Base-by-base conservation (phyloP, 176 grass and related monocot species). In the Cocos nucifera region DNA sequence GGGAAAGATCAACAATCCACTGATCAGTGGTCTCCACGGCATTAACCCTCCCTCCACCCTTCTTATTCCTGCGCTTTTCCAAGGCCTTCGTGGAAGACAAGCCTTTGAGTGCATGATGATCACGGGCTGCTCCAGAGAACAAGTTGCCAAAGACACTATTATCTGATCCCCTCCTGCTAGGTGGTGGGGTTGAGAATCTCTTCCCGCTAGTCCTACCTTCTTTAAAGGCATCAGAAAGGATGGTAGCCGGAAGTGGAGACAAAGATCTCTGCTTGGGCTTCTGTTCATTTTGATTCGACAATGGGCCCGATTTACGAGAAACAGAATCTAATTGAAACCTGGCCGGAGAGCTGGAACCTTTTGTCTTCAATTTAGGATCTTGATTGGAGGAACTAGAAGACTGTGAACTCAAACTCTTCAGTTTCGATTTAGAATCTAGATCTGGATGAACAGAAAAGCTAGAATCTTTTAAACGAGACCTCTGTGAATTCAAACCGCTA, bases 101-200 rank as follows among this genome's bases (percentile, higher is more conserved):
- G 44, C 30, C 21, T 16, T 23, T 29, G 19, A 27, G 14, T 4
- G 50, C 17, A 24, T 49, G 53, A 20, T 60, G 69, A 3, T 61
- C 57, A 75, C 57, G 65, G 49, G 49, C 50, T 72, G 65, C 75
- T 17, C 21, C 85, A 35, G 26, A 64, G 51, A 85, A 55, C 8
- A 79, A 75, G 64, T 78, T 85, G 26, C 82, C 78, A 27, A 78
- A 85, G 28, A 89, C 73, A 58, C 70, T 82, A 64, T 76, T 89
- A 62, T 86, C 79, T 50, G 82, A 86, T 49, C 79, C 53, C 73
- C 67, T 88, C 66, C 79, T 76, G 49, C 75, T 83, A 50, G 76
- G 71, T 53, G 86, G 93, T 19, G 93, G 93, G 6, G 84, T 92
- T 28, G 87, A 85, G 76, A 98, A 98, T 56, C 93, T 71, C 71